A percentile compares a stretch with the other conserved stretches of the same genome.
Conservation (phyloP, 163 green algal genomes). For the Coccomyxa subellipsoidea region DNA sequence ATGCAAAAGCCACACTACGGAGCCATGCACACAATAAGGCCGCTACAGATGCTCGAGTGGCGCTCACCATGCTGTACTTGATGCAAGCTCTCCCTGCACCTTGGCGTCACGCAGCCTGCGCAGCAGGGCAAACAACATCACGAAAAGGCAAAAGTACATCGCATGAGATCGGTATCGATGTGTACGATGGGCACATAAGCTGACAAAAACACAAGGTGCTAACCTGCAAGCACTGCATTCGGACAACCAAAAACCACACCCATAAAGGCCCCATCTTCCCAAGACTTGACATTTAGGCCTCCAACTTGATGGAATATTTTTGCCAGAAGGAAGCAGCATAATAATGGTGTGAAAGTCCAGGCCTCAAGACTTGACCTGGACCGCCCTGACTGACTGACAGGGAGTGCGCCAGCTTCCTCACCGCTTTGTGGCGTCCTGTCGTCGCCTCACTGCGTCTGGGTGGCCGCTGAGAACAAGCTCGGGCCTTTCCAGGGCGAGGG, state of each 20-base stretch:
- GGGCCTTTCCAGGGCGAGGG: background rate
- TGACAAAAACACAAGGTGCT: too few relatives aligned
- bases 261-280: too few relatives aligned
- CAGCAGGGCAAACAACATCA: background rate
- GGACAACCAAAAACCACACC: background rate
- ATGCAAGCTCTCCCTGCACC: background rate
- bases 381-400: background rate
- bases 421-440: background rate
- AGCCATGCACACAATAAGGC: too few relatives aligned
- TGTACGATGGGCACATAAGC: too few relatives aligned
- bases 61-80: background rate
- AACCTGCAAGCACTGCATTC: background rate
- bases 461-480: background rate
- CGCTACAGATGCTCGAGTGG: background rate
- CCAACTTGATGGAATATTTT: too few relatives aligned
- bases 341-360: too few relatives aligned
- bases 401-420: background rate
- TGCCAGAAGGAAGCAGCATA: too few relatives aligned
- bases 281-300: too few relatives aligned
- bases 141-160: too few relatives aligned
- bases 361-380: too few relatives aligned
- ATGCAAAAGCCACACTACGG: too few relatives aligned
- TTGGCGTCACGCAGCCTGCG: background rate
- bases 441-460: background rate
- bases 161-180: too few relatives aligned